Conservation (phyloP, 208 protist species). For the Herpetomonas tarakana region DNA sequence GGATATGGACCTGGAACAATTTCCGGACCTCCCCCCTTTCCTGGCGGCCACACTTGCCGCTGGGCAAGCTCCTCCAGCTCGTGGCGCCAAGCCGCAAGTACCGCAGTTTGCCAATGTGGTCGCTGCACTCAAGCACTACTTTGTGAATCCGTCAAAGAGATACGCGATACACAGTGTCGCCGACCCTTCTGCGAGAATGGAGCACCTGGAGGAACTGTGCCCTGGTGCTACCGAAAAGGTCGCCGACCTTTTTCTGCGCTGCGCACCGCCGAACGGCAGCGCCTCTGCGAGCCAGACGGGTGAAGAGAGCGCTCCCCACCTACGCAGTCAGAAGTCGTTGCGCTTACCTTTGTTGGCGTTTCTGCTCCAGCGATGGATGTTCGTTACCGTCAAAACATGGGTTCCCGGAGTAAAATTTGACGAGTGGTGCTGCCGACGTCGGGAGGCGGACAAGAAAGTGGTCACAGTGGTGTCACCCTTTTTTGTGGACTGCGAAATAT, state of each 20-base stretch:
- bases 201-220: neutral
- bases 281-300: neutral
- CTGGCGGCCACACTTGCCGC: too few relatives aligned
- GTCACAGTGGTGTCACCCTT: neutral
- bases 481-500: neutral
- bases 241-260: neutral
- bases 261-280: neutral
- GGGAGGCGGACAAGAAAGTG: neutral
- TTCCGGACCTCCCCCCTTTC: too few relatives aligned
- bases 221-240: neutral
- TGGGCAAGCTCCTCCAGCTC: too few relatives aligned
- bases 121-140: too few relatives aligned
- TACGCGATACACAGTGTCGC: neutral
- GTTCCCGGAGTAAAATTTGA: neutral
- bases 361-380: neutral
- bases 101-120: too few relatives aligned
- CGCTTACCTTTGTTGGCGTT: neutral
- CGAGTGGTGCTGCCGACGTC: neutral
- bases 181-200: neutral
- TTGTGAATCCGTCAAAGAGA: neutral
- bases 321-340: conserved; percentile 1
- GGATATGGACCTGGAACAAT: too few relatives aligned
- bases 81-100: too few relatives aligned
- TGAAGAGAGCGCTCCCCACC: neutral
- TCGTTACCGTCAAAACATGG: neutral